phyloP scores from a whole-genome alignment of 805 yeast species.

The Cyberlindnera sargentensis region DNA sequence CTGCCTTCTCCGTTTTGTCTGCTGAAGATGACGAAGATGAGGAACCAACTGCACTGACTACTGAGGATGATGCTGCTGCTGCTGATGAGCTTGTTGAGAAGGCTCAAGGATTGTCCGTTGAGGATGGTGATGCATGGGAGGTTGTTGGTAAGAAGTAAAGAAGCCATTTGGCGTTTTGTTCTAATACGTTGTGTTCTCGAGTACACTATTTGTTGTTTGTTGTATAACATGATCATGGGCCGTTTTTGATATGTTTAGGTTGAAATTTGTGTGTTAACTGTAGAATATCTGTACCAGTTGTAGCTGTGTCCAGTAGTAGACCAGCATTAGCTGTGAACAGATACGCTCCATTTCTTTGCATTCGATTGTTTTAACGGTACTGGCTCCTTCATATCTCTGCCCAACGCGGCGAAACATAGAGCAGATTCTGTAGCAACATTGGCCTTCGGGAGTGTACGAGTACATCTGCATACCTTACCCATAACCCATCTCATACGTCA shows the following conservation, averaged over 20 bases:
- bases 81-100: conserved; percentile 29
- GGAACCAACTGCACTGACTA: conserved; percentile 15
- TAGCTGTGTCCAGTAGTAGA: too few species aligned
- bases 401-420: too few species aligned
- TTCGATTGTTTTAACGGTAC: too few species aligned
- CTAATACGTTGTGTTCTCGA: background rate
- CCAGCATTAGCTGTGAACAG: too few species aligned
- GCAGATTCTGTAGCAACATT: too few species aligned
- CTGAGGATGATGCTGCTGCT: conserved; percentile 8
- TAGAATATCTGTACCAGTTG: too few species aligned
- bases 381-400: too few species aligned
- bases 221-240: background rate
- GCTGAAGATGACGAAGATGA: conserved; percentile 47
- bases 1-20: conserved; percentile 44
- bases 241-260: background rate
- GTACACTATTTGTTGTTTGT: background rate
- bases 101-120: conserved; percentile 33
- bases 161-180: background rate
- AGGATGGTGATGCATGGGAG: conserved; percentile 36
- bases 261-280: too few species aligned
- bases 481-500: too few species aligned
- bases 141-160: conserved; percentile 34
- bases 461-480: too few species aligned
- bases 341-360: too few species aligned
- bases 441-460: too few species aligned